These are phyloP conservation scores for Podaxis sp. DNA, from an alignment of 768 basidiomycete genomes.

Conservation along the genomic window DNA sequence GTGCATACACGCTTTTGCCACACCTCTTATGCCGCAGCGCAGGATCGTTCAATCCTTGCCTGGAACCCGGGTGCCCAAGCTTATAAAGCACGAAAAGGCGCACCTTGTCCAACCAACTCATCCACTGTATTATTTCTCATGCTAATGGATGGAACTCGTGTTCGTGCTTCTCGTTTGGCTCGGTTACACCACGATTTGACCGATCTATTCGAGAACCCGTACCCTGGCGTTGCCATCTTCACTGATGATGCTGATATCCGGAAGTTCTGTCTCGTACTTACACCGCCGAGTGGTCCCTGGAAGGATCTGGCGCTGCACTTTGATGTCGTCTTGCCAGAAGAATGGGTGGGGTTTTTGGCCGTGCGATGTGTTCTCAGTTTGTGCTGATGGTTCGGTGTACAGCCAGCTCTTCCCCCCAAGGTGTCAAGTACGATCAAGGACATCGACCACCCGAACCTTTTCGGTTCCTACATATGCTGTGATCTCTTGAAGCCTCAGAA, in stretches of 20 bases:
- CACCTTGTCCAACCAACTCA: too few relatives aligned
- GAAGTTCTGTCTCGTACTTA: conserved; percentile 42
- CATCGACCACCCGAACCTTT: too few relatives aligned
- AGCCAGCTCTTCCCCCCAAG: conserved; percentile 37
- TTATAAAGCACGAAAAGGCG: too few relatives aligned
- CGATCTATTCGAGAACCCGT: conserved; percentile 39
- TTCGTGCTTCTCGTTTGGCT: too few relatives aligned
- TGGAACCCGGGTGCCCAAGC: too few relatives aligned
- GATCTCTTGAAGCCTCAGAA: too few relatives aligned
- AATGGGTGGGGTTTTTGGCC: conserved; percentile 28
- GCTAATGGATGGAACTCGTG: too few relatives aligned
- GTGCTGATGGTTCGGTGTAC: background rate
- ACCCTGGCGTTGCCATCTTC: conserved; percentile 42
- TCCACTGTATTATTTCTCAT: too few relatives aligned
- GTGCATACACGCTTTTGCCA: too few relatives aligned
- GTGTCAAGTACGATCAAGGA: background rate
- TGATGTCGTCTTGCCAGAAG: conserved; percentile 34
- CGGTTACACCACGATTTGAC: conserved; percentile 37
- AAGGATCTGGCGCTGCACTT: conserved; percentile 40
- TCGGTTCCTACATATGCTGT: too few relatives aligned
- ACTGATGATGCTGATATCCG: conserved; percentile 39
- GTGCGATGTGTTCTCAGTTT: background rate
- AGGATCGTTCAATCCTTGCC: too few relatives aligned
- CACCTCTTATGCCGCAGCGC: too few relatives aligned
- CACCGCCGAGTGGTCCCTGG: conserved; percentile 44